phyloP scores from a whole-genome alignment of 768 basidiomycete species.

The Tylopilus sp. region DNA sequence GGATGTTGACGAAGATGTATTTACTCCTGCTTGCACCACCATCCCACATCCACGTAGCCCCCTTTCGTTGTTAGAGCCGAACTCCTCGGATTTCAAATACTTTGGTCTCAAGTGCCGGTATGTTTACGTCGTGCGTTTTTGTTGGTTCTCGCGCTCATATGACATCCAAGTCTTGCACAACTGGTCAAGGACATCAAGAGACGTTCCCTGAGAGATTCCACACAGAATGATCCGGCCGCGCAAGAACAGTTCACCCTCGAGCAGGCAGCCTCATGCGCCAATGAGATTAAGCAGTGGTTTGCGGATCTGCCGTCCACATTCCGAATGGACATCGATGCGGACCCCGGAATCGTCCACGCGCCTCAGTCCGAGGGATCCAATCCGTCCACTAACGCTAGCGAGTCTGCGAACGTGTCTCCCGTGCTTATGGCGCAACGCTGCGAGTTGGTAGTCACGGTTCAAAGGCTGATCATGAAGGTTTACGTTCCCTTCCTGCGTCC shows the following conservation, averaged over 20 bases:
- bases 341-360: conserved; percentile 18
- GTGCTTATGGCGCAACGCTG: conserved; percentile 49
- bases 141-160: conserved; percentile 2
- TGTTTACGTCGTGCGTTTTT: conserved; percentile 10
- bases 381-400: conserved; percentile 10
- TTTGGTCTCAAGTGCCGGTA: conserved; percentile 62
- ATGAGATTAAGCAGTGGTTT: conserved; percentile 53
- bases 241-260: conserved; percentile 50
- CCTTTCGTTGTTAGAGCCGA: conserved; percentile 24
- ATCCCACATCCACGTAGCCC: conserved; percentile 38
- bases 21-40: conserved; percentile 43
- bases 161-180: conserved; percentile 48
- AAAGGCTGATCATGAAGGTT: conserved; percentile 58
- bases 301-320: conserved; percentile 48
- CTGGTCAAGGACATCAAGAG: conserved; percentile 60
- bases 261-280: conserved; percentile 55
- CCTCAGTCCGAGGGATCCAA: conserved; percentile 9
- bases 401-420: conserved; percentile 27
- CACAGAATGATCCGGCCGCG: conserved; percentile 24
- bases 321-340: conserved; percentile 39
- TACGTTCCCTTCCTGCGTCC: conserved; percentile 65
- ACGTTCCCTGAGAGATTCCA: conserved; percentile 43
- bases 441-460: conserved; percentile 58
- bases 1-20: conserved; percentile 54
- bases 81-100: conserved; percentile 40